Percentiles rank a stretch among this genome's conserved stretches.
Evolutionary conservation across 2,329 filamentous ascomycete genomes (phyloP).

Genomic region (Paecilomyces sp.): DNA sequence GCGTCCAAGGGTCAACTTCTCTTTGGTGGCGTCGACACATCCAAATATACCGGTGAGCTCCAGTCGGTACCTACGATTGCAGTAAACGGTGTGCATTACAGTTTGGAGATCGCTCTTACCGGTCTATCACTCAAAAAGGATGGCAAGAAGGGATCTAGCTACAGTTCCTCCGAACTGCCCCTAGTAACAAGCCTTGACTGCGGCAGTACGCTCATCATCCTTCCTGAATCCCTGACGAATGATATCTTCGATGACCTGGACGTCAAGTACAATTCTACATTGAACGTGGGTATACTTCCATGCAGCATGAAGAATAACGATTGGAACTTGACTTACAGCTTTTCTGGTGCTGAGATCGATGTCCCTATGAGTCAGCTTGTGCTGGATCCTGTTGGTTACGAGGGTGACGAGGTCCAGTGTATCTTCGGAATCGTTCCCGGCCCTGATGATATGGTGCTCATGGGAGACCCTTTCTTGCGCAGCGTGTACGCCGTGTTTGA

Average conservation of each 20-base stretch:
- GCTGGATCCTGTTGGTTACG: constrained; percentile 39
- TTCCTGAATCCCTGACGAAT: background rate
- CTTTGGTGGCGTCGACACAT: background rate
- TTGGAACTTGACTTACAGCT: constrained; percentile 50
- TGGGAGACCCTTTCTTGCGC: constrained; percentile 58
- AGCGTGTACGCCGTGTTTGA: constrained; percentile 60
- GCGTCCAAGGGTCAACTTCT: background rate
- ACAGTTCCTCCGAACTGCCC: background rate
- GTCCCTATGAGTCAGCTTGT: constrained; percentile 52
- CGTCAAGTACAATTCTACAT: background rate
- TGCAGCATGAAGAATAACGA: constrained; percentile 45
- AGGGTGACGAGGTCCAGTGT: constrained; percentile 30
- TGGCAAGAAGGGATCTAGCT: background rate
- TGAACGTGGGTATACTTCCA: constrained; percentile 40
- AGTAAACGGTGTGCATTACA: background rate
- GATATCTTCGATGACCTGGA: background rate
- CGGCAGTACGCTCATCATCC: background rate
- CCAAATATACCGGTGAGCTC: background rate
- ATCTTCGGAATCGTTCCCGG: constrained; percentile 47
- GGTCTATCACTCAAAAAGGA: background rate
- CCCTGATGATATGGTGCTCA: constrained; percentile 39
- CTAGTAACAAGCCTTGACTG: background rate
- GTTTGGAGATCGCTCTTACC: background rate
- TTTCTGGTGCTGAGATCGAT: constrained; percentile 48
- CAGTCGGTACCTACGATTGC: background rate